phyloP scores from a whole-genome alignment of 1,284 basidiomycete species.

The Ustanciosporium gigantosporum region DNA sequence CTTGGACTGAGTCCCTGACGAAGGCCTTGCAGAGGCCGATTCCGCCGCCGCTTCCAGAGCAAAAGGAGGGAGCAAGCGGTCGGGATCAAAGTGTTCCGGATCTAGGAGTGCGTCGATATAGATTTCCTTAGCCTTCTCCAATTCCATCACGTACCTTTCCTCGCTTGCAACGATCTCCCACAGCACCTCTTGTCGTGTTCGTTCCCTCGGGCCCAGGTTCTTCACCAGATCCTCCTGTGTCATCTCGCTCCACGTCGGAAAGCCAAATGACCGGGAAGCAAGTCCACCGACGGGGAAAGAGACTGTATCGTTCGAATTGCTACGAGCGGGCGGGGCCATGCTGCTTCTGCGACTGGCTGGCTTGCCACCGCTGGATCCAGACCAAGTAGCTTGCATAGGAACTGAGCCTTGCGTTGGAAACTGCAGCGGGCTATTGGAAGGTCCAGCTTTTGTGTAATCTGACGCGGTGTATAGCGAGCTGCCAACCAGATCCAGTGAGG shows the following conservation, averaged over 20 bases:
- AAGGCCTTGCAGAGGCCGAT: background rate
- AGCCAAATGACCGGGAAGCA: slow-evolving; percentile 22
- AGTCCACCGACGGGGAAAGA: slow-evolving; percentile 9
- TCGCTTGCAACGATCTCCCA: slow-evolving; percentile 98
- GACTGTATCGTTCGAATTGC: slow-evolving; percentile 6
- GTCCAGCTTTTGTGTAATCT: background rate
- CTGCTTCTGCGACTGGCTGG: slow-evolving; percentile 27
- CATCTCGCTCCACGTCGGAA: slow-evolving; percentile 85
- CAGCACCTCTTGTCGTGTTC: slow-evolving; percentile 92
- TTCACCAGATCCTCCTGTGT: slow-evolving; percentile 92
- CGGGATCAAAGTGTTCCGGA: slow-evolving; percentile 58
- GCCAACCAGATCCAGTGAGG: background rate
- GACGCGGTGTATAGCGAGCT: background rate
- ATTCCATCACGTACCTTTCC: slow-evolving; percentile 89
- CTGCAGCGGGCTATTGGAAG: slow-evolving; percentile 9
- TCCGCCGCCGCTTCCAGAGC: background rate
- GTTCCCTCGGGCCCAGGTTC: slow-evolving; percentile 87
- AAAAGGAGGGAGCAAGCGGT: slow-evolving; percentile 7
- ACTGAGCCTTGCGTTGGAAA: slow-evolving; percentile 28
- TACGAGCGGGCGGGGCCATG: slow-evolving; percentile 5
- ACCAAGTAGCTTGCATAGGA: slow-evolving; percentile 26
- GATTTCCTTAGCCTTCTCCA: slow-evolving; percentile 85
- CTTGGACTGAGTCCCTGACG: background rate
- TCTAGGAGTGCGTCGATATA: slow-evolving; percentile 89
- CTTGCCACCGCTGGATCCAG: slow-evolving; percentile 15